Evolutionary conservation across 2,329 filamentous ascomycete species (phyloP).

Genomic region (Endocalyx cinctus): DNA sequence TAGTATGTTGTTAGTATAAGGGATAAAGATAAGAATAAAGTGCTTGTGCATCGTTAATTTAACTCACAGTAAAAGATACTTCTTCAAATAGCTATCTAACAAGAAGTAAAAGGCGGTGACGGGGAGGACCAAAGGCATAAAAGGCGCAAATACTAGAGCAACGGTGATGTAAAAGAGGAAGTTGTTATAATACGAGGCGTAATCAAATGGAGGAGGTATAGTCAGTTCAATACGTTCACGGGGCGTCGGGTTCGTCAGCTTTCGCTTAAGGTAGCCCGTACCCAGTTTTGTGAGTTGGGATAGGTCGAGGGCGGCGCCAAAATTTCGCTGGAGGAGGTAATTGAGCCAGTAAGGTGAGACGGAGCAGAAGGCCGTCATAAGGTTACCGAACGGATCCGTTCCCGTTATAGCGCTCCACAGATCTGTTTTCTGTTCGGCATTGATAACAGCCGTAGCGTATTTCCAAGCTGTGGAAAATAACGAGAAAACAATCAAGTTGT

Average conservation of each 20-base stretch:
- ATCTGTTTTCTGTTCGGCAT: conserved; percentile 48
- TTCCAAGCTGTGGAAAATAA: conserved; percentile 56
- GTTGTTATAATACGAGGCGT: conserved; percentile 94
- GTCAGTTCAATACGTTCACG: conserved; percentile 85
- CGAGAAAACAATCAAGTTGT: conserved; percentile 89
- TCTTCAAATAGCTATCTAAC: conserved; percentile 82
- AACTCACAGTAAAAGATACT: conserved; percentile 69
- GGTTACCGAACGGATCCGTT: conserved; percentile 43
- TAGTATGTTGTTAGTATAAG: conserved; percentile 2
- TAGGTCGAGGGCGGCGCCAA: conserved; percentile 85
- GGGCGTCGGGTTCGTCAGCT: conserved; percentile 79
- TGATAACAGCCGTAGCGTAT: conserved; percentile 62
- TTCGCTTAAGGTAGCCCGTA: conserved; percentile 74
- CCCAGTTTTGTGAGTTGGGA: conserved; percentile 77
- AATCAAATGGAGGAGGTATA: conserved; percentile 85
- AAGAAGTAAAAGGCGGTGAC: conserved; percentile 83
- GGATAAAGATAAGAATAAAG: background rate
- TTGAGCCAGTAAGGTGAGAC: conserved; percentile 18
- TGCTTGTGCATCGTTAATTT: too few relatives aligned
- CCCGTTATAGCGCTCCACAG: conserved; percentile 68
- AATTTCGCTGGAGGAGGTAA: conserved; percentile 67
- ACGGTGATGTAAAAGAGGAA: conserved; percentile 90
- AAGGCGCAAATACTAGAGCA: conserved; percentile 71
- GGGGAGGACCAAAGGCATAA: conserved; percentile 80
- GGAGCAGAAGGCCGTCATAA: conserved; percentile 17